Evolutionary conservation across 352 stramenopile genomes (phyloP).

Genomic region (Globisporangium polare): DNA sequence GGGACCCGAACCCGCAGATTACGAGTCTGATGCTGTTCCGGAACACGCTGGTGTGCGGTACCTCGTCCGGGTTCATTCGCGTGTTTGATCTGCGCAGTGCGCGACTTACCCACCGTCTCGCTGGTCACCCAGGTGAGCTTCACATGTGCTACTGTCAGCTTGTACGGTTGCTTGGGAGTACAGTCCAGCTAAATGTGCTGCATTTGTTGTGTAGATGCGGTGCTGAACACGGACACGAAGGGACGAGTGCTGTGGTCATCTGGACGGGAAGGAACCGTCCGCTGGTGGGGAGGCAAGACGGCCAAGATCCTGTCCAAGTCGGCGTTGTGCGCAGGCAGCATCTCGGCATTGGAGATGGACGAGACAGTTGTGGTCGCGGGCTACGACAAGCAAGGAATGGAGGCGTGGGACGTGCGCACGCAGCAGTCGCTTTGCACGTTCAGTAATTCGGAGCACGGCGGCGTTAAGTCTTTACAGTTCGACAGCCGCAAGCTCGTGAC

Average conservation of each 20-base stretch:
- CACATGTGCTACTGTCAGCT: neutral
- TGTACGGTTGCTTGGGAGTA: neutral
- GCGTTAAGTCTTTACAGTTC: slow-evolving; percentile 74
- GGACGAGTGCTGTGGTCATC: slow-evolving; percentile 83
- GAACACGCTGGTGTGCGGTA: slow-evolving; percentile 84
- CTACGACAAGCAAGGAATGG: slow-evolving; percentile 80
- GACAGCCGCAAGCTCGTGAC: slow-evolving; percentile 87
- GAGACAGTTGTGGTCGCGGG: slow-evolving; percentile 84
- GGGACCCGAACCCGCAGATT: slow-evolving; percentile 68
- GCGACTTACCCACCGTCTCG: slow-evolving; percentile 75
- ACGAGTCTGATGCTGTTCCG: slow-evolving; percentile 87
- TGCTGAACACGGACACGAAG: slow-evolving; percentile 83
- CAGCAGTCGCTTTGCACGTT: slow-evolving; percentile 85
- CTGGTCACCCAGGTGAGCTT: slow-evolving; percentile 71
- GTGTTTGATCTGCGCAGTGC: slow-evolving; percentile 84
- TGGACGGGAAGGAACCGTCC: slow-evolving; percentile 75
- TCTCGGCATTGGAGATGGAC: slow-evolving; percentile 86
- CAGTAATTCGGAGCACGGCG: slow-evolving; percentile 65
- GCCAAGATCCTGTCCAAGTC: slow-evolving; percentile 86
- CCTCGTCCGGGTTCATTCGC: slow-evolving; percentile 82
- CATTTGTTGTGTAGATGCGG: slow-evolving; percentile 42
- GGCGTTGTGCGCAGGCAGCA: slow-evolving; percentile 62
- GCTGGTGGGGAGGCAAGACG: slow-evolving; percentile 87
- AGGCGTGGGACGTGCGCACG: slow-evolving; percentile 86
- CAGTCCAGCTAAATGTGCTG: neutral